These are phyloP conservation scores for Sungouiozyma intestinalis DNA, from an alignment of 805 yeast genomes.

Conservation along the genomic window DNA sequence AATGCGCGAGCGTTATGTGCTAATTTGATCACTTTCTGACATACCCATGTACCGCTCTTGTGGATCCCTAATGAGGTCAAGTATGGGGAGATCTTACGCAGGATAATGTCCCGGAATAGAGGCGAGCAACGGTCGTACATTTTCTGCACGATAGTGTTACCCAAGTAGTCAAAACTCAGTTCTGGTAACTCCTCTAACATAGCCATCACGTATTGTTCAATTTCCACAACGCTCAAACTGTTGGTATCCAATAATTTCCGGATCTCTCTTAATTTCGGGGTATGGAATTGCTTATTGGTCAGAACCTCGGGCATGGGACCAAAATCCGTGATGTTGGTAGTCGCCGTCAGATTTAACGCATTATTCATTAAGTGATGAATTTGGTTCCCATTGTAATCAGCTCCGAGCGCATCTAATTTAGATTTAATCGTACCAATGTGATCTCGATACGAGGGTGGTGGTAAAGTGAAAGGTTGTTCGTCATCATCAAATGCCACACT, in stretches of 20 bases:
- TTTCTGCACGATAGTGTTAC: slow-evolving; percentile 95
- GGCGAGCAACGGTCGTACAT: slow-evolving; percentile 64
- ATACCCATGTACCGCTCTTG: slow-evolving; percentile 99
- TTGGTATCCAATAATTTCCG: slow-evolving; percentile 63
- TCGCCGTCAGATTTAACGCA: slow-evolving; percentile 35
- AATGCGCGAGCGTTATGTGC: slow-evolving; percentile 54
- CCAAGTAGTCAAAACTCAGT: slow-evolving; percentile 82
- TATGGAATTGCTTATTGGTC: slow-evolving; percentile 65
- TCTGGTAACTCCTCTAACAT: slow-evolving; percentile 88
- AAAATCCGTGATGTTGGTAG: slow-evolving; percentile 38
- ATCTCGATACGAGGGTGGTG: slow-evolving; percentile 22
- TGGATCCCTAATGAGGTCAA: slow-evolving; percentile 89
- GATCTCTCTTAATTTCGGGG: slow-evolving; percentile 79
- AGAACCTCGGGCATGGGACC: slow-evolving; percentile 75
- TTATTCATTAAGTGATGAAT: slow-evolving; percentile 36
- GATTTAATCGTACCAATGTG: slow-evolving; percentile 3
- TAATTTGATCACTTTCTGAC: slow-evolving; percentile 82
- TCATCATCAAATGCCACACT: slow-evolving; percentile 19
- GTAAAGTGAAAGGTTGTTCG: slow-evolving; percentile 26
- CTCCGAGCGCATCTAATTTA: slow-evolving; percentile 12
- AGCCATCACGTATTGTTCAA: slow-evolving; percentile 72
- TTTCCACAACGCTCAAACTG: slow-evolving; percentile 44
- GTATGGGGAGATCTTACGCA: slow-evolving; percentile 64
- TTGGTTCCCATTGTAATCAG: slow-evolving; percentile 14
- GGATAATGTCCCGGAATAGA: slow-evolving; percentile 66